Evolutionary conservation across 192 early-diverging fungal genomes (phyloP).

Genomic region (Entomortierella chlamydospora): DNA sequence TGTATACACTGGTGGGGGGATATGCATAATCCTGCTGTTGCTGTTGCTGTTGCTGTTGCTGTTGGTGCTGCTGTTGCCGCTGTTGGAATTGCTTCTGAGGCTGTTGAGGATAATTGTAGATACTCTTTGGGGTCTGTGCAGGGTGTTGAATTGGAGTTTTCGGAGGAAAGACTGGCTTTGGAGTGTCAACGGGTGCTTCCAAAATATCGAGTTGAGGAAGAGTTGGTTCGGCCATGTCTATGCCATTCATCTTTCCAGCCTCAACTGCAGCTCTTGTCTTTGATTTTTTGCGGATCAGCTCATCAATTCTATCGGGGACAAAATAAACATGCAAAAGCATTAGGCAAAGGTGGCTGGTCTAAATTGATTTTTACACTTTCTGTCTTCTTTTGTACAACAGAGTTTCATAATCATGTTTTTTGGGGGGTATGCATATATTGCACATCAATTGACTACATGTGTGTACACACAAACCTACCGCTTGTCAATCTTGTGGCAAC

Average conservation of each 20-base stretch:
- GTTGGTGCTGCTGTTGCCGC: conserved; percentile 3
- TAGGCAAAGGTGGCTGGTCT: neutral
- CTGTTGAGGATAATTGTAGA: neutral
- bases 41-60: conserved; percentile 11
- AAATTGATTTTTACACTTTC: neutral
- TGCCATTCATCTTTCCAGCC: conserved; percentile 12
- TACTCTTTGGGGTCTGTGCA: conserved; percentile 15
- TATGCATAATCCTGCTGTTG: conserved; percentile 7
- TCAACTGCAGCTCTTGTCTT: conserved; percentile 56
- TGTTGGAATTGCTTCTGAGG: neutral
- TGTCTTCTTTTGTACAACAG: neutral
- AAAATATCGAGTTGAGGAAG: conserved; percentile 41
- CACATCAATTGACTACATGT: too few relatives aligned
- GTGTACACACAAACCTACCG: conserved; percentile 75
- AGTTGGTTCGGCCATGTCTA: conserved; percentile 47
- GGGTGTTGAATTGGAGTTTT: neutral
- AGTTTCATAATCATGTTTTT: too few relatives aligned
- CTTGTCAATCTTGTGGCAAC: conserved; percentile 91
- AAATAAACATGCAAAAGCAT: neutral
- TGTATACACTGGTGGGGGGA: too few relatives aligned
- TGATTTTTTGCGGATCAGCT: conserved; percentile 65
- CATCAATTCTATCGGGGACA: conserved; percentile 60
- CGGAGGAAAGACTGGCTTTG: conserved; percentile 14
- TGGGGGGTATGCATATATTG: conserved; percentile 2
- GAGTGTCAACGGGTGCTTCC: conserved; percentile 4